Evolutionary conservation across 2,329 filamentous ascomycete species (phyloP).

Genomic region (Ophiocordyceps australis): DNA sequence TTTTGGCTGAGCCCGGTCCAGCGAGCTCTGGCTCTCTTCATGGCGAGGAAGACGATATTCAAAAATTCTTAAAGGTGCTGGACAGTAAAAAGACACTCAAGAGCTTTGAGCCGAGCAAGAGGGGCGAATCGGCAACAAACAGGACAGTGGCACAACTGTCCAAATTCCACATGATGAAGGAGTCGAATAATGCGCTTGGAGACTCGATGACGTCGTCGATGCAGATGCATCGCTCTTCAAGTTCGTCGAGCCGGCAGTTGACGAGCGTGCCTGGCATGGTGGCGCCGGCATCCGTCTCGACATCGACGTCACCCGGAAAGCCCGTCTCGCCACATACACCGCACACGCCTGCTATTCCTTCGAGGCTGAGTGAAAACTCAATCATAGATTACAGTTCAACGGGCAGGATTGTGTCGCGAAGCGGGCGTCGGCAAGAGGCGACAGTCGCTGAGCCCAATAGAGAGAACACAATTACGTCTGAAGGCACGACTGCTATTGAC

Average conservation of each 20-base stretch:
- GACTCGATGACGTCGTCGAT: slow-evolving; percentile 89
- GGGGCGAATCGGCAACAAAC: slow-evolving; percentile 52
- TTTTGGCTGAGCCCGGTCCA: slow-evolving; percentile 53
- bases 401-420: slow-evolving; percentile 12
- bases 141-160: slow-evolving; percentile 63
- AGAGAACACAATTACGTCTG: slow-evolving; percentile 21
- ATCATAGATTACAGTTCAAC: slow-evolving; percentile 27
- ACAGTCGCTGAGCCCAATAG: slow-evolving; percentile 13
- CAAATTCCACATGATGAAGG: slow-evolving; percentile 75
- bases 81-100: slow-evolving; percentile 76
- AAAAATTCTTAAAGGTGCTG: slow-evolving; percentile 77
- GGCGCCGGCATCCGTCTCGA: slow-evolving; percentile 61
- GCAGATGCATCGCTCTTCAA: slow-evolving; percentile 67
- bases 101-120: slow-evolving; percentile 53
- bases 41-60: slow-evolving; percentile 81
- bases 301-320: slow-evolving; percentile 78
- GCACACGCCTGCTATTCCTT: slow-evolving; percentile 85
- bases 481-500: slow-evolving; percentile 49
- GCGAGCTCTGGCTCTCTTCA: slow-evolving; percentile 49
- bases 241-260: slow-evolving; percentile 46
- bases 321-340: slow-evolving; percentile 80
- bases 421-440: slow-evolving; percentile 7
- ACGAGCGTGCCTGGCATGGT: slow-evolving; percentile 44
- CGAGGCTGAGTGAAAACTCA: slow-evolving; percentile 79
- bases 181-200: slow-evolving; percentile 73